Conservation (phyloP, 192 early-diverging fungal species). For the Dissophora globulifera region DNA sequence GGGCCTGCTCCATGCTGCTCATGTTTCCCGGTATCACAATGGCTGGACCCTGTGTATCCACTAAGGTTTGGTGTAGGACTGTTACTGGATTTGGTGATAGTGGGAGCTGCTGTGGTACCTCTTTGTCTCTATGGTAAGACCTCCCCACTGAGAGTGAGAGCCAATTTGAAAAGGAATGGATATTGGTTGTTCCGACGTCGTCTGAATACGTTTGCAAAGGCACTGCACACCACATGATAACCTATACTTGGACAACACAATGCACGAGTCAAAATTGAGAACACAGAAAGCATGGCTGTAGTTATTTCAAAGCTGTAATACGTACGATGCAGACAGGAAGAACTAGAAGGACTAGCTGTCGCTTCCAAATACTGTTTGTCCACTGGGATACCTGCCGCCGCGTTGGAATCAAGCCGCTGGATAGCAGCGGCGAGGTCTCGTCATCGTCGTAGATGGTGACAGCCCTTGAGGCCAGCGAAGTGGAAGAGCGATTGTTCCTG, state of each 20-base stretch:
- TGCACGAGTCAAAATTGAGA: neutral
- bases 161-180: slow-evolving; percentile 22
- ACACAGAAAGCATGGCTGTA: neutral
- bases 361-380: slow-evolving; percentile 53
- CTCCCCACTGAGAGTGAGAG: slow-evolving; percentile 15
- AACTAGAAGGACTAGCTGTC: slow-evolving; percentile 41
- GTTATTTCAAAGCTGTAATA: too few relatives aligned
- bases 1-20: slow-evolving; percentile 12
- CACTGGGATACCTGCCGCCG: slow-evolving; percentile 47
- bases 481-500: slow-evolving; percentile 47
- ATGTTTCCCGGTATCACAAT: neutral
- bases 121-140: slow-evolving; percentile 45
- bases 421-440: slow-evolving; percentile 32
- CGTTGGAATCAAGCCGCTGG: slow-evolving; percentile 43
- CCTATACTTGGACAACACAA: slow-evolving; percentile 11
- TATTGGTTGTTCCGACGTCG: too few relatives aligned
- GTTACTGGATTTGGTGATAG: neutral
- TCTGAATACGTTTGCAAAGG: slow-evolving; percentile 43
- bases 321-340: slow-evolving; percentile 51
- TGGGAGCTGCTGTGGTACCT: slow-evolving; percentile 32
- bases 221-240: slow-evolving; percentile 51
- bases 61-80: neutral
- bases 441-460: slow-evolving; percentile 53
- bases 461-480: slow-evolving; percentile 48
- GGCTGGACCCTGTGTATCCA: neutral